These are phyloP conservation scores for Globisporangium rhizosaccharum DNA, from an alignment of 352 stramenopile species.

Conservation along the genomic window DNA sequence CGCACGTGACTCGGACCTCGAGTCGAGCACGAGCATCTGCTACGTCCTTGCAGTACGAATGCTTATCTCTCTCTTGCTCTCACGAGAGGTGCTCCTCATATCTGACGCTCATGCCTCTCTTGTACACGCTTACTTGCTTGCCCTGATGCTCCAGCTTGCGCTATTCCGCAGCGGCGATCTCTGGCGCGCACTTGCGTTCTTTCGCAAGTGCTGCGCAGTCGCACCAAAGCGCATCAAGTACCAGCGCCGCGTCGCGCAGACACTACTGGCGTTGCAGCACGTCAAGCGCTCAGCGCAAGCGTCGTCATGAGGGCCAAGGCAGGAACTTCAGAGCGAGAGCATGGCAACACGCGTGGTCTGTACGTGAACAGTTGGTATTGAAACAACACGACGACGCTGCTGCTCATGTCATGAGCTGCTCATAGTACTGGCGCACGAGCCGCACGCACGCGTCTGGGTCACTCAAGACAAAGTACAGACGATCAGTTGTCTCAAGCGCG, in stretches of 20 bases:
- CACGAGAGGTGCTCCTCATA: neutral
- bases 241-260: constrained; percentile 38
- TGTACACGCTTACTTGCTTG: neutral
- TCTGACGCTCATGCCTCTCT: neutral
- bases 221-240: constrained; percentile 41
- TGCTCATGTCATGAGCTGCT: constrained; percentile 11
- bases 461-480: constrained; percentile 14
- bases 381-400: neutral
- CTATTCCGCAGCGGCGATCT: constrained; percentile 22
- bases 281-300: constrained; percentile 1
- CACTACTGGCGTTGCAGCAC: constrained; percentile 34
- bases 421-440: constrained; percentile 14
- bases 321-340: too few species aligned
- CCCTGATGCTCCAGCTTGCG: constrained; percentile 25
- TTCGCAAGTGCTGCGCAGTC: constrained; percentile 35
- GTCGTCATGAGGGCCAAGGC: neutral
- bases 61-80: neutral
- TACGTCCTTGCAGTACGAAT: constrained; percentile 47
- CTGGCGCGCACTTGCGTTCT: constrained; percentile 42
- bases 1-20: constrained; percentile 1
- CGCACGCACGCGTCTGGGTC: constrained; percentile 14
- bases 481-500: neutral
- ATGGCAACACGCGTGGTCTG: too few species aligned
- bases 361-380: neutral
- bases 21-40: constrained; percentile 15